Conservation (phyloP, 2,329 filamentous ascomycete species). For the Colletotrichum gigasporum region DNA sequence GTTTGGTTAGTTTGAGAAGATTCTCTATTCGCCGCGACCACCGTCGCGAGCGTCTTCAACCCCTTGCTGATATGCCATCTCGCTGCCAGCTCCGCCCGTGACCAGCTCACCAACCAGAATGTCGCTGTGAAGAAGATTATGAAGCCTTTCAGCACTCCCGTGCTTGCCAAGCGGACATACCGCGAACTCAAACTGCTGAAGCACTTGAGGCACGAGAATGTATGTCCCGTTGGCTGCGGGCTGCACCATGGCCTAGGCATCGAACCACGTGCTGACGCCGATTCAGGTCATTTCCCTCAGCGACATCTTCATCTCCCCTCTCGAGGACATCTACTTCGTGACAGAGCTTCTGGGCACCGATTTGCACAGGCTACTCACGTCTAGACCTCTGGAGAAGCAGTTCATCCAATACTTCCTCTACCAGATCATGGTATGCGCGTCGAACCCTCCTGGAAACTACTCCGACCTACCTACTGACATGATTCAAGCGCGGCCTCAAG, state of each 20-base stretch:
- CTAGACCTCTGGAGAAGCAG: conserved; percentile 95
- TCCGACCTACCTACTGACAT: conserved; percentile 24
- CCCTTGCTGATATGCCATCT: conserved; percentile 12
- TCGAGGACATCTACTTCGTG: conserved; percentile 99
- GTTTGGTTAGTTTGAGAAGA: conserved; percentile 77
- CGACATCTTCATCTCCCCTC: conserved; percentile 99
- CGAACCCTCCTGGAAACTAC: background rate
- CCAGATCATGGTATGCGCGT: conserved; percentile 85
- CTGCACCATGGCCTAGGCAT: background rate
- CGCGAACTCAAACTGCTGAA: conserved; percentile 97
- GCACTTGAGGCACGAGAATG: conserved; percentile 96
- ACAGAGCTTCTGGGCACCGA: conserved; percentile 98
- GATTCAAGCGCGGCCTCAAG: conserved; percentile 86
- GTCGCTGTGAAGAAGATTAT: conserved; percentile 99
- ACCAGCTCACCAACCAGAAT: conserved; percentile 96
- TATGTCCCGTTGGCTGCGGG: conserved; percentile 49
- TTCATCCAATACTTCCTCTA: conserved; percentile 99
- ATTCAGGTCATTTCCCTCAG: conserved; percentile 94
- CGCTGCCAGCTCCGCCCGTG: conserved; percentile 82
- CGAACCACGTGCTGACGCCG: conserved; percentile 33
- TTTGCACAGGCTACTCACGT: conserved; percentile 93
- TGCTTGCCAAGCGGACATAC: conserved; percentile 97
- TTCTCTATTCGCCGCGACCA: conserved; percentile 16
- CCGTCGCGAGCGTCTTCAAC: background rate
- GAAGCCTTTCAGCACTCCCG: conserved; percentile 99